A percentile compares a stretch with the other conserved stretches of the same genome.
These are phyloP conservation scores for Kokia cookei DNA, from an alignment of 441 rosid species.

Conservation along the genomic window DNA sequence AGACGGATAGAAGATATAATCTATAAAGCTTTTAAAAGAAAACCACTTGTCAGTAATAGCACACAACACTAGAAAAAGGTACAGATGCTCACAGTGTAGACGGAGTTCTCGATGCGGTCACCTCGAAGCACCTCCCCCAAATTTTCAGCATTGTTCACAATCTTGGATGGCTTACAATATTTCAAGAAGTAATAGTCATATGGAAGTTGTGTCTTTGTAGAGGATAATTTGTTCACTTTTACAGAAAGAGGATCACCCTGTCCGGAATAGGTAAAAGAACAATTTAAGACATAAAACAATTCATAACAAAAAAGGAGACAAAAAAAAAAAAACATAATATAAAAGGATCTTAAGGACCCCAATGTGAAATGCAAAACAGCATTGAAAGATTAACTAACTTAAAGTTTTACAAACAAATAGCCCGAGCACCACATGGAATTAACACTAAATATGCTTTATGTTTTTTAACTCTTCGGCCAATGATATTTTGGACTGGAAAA, in stretches of 20 bases:
- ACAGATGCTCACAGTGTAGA: conserved; percentile 51
- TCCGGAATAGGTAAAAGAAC: neutral
- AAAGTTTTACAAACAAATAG: neutral
- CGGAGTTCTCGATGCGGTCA: conserved; percentile 92
- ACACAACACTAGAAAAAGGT: conserved; percentile 5
- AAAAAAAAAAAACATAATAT: neutral
- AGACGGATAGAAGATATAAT: neutral
- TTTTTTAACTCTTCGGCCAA: neutral
- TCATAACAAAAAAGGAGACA: neutral
- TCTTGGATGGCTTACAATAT: conserved; percentile 74
- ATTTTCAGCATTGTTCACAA: conserved; percentile 79
- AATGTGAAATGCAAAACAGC: neutral
- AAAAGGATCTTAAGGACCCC: neutral
- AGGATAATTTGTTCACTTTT: conserved; percentile 93
- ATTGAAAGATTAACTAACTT: neutral
- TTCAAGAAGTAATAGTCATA: conserved; percentile 85
- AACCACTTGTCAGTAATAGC: neutral
- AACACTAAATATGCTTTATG: neutral
- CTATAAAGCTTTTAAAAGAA: neutral
- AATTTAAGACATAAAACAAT: neutral
- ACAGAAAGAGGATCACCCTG: conserved; percentile 35
- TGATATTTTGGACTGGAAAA: neutral
- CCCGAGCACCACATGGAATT: neutral
- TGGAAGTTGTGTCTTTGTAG: conserved; percentile 94
- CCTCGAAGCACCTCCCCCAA: conserved; percentile 98